Base-by-base conservation (phyloP, 306 rosid genomes). In the Amphicarpaea edgeworthii region DNA sequence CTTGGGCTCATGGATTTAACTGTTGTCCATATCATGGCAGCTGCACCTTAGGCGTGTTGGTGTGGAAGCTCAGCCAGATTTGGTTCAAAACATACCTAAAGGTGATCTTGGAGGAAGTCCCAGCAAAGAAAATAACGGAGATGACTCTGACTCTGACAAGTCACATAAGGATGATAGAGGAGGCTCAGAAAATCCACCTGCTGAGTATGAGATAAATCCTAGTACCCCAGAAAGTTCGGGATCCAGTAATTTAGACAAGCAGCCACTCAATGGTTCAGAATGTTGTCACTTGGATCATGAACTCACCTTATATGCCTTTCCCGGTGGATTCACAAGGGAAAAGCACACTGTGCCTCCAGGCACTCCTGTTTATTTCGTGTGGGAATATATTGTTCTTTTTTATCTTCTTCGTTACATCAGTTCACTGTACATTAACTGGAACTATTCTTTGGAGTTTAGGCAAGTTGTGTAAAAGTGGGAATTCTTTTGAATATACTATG, bases 11-110 rank as follows among this genome's bases (percentile, higher is more conserved):
- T 75, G 75, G 71, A 43, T 70, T 51, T 58, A 19, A 37, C 58
- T 55, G 32, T 75, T 79, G 45, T 77, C 67, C 72, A 34, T 77
- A 43, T 58, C 43, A 37, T 65, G 76, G 67, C 77, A 95, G 99
- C 79, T 95, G 57, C 99, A 95, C 77, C 86, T 95, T 66, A 85
- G 99, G 83, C 96, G 96, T 8, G 99, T 89, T 79, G 99, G 99
- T n/a, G 96, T 95, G 20, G 99, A 95, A 75, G 76, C 97, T 54
- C 88, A 86, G 68, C 89, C 87, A 9, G 97, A 95, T 73, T 78
- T 95, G 85, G 90, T 92, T 73, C 87, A 32, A 23, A 81, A 83
- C 43, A 24, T 54, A 46, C 82, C 96, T 41, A 87, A 82, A 78
- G 97, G 89, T 59, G 97, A 76, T 53, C 60, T 78, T 76, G 97